These are phyloP conservation scores for Zasmidium cellare DNA, from an alignment of 2,329 filamentous ascomycete species.

Conservation along the genomic window DNA sequence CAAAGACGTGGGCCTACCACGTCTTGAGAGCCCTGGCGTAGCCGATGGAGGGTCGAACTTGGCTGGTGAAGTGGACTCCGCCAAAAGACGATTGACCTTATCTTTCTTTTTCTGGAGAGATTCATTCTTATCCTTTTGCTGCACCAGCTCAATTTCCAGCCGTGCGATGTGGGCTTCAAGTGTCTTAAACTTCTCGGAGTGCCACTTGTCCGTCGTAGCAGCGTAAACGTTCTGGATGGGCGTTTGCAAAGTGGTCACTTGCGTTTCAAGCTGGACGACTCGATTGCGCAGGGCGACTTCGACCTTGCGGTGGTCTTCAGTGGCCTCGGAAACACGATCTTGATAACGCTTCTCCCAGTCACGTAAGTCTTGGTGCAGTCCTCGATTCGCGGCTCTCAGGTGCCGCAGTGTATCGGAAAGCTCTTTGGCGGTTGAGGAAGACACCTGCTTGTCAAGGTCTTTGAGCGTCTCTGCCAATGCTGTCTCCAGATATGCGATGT, in stretches of 20 bases:
- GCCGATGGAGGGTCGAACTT: conserved; percentile 36
- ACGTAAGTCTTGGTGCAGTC: conserved; percentile 36
- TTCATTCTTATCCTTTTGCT: conserved; percentile 37
- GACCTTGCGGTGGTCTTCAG: conserved; percentile 29
- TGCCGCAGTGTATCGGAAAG: conserved; percentile 39
- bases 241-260: conserved; percentile 24
- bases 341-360: conserved; percentile 41
- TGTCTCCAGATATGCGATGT: conserved; percentile 52
- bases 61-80: conserved; percentile 27
- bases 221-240: background rate
- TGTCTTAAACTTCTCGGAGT: conserved; percentile 26
- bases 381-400: conserved; percentile 35
- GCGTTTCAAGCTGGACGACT: conserved; percentile 32
- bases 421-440: conserved; percentile 39
- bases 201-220: background rate
- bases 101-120: conserved; percentile 41
- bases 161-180: conserved; percentile 33
- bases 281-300: conserved; percentile 31
- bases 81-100: conserved; percentile 39
- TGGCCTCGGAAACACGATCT: conserved; percentile 35
- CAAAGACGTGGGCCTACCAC: conserved; percentile 36
- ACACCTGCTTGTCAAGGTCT: conserved; percentile 40
- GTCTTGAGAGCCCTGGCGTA: conserved; percentile 27
- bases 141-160: conserved; percentile 32
- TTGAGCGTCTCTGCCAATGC: conserved; percentile 45